Percentiles rank a stretch among this genome's conserved stretches.
phyloP scores from a whole-genome alignment of 495 filamentous ascomycete genomes.

The Penicillium fimorum region DNA sequence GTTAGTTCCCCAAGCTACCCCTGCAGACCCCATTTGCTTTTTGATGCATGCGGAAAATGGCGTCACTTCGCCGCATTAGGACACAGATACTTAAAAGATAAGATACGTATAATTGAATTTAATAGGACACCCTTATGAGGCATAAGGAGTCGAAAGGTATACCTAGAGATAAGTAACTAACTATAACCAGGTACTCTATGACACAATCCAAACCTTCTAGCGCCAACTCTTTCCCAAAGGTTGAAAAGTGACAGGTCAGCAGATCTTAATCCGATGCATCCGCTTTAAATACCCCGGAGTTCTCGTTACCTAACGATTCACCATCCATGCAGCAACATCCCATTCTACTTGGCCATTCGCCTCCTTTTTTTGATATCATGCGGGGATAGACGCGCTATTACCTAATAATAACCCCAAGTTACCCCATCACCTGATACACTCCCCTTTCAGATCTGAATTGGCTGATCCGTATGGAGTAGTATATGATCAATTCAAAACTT shows the following conservation, averaged over 20 bases:
- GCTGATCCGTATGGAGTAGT: background rate
- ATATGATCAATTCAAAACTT: no score
- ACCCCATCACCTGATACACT: slow-evolving; percentile 22
- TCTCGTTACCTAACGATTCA: slow-evolving; percentile 26
- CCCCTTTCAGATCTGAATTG: background rate
- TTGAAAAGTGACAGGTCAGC: slow-evolving; percentile 18
- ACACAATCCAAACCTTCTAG: slow-evolving; percentile 16
- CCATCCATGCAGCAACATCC: background rate
- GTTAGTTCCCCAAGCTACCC: slow-evolving; percentile 26
- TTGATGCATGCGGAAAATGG: slow-evolving; percentile 24
- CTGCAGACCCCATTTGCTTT: slow-evolving; percentile 28
- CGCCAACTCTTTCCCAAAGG: background rate
- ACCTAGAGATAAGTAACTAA: no score
- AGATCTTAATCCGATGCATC: slow-evolving; percentile 3
- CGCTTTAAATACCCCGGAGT: slow-evolving; percentile 19
- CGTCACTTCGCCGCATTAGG: slow-evolving; percentile 16
- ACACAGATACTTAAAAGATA: background rate
- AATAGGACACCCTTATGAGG: no score
- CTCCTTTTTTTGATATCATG: slow-evolving; percentile 18
- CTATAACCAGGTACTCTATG: slow-evolving; percentile 11
- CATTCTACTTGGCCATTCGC: background rate
- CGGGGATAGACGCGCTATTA: slow-evolving; percentile 26
- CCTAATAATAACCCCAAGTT: slow-evolving; percentile 19
- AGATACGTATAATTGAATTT: no score
- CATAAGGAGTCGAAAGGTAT: no score